Evolutionary conservation across 2,329 filamentous ascomycete species (phyloP).

Genomic region (Talaromyces rugulosus): DNA sequence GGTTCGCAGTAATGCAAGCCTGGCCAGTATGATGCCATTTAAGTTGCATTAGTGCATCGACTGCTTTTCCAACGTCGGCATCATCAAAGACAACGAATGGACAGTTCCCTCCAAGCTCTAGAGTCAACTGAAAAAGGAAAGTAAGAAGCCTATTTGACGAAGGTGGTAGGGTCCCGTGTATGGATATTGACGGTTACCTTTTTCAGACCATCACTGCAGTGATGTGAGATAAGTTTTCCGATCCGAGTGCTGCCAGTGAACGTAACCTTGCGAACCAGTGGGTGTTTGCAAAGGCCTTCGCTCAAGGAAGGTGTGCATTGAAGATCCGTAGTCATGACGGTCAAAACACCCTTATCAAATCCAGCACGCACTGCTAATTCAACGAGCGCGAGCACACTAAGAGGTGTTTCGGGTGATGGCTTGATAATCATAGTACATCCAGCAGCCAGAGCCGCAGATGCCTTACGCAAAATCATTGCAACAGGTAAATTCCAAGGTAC

Average conservation of each 20-base stretch:
- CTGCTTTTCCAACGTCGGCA: constrained; percentile 53
- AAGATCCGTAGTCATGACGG: constrained; percentile 29
- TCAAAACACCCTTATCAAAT: constrained; percentile 29
- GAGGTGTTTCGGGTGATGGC: constrained; percentile 32
- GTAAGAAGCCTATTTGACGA: too few species aligned
- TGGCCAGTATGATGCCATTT: constrained; percentile 48
- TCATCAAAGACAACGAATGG: constrained; percentile 61
- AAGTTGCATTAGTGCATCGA: constrained; percentile 33
- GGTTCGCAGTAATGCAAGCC: constrained; percentile 51
- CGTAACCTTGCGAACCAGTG: constrained; percentile 29
- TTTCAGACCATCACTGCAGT: constrained; percentile 51
- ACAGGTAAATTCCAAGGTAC: constrained; percentile 88
- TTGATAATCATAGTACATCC: constrained; percentile 38
- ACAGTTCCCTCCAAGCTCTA: constrained; percentile 61
- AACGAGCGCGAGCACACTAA: constrained; percentile 28
- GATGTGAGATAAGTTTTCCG: constrained; percentile 28
- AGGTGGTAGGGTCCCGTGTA: too few species aligned
- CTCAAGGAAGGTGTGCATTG: constrained; percentile 27
- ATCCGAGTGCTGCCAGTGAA: constrained; percentile 32
- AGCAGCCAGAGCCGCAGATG: constrained; percentile 33
- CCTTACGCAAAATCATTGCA: constrained; percentile 58
- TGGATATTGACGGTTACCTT: constrained; percentile 52
- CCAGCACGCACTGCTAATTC: constrained; percentile 31
- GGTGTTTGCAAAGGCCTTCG: constrained; percentile 28
- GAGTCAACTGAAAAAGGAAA: too few species aligned